phyloP scores from a whole-genome alignment of 495 filamentous ascomycete species.

The Talaromyces nanjingensis region DNA sequence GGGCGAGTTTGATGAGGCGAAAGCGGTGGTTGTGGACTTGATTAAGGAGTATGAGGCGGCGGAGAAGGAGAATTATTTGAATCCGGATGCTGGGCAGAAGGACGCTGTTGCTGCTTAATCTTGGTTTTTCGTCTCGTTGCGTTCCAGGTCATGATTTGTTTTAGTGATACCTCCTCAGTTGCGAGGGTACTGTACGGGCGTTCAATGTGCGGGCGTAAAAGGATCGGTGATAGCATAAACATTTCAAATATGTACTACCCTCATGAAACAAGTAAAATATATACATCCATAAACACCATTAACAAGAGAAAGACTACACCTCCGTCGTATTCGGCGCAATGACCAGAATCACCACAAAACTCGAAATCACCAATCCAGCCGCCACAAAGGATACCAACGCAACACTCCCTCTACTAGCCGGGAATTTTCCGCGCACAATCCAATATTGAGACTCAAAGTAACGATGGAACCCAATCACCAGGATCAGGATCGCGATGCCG shows the following conservation, averaged over 20 bases:
- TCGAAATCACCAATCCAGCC: constrained; percentile 61
- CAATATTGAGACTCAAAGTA: constrained; percentile 69
- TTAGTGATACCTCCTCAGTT: neutral
- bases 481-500: constrained; percentile 73
- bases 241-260: neutral
- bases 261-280: neutral
- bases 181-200: neutral
- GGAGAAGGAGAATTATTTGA: constrained; percentile 80
- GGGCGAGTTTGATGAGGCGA: constrained; percentile 92
- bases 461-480: constrained; percentile 74
- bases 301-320: constrained; percentile 13
- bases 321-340: constrained; percentile 51
- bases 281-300: neutral
- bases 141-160: neutral
- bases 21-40: constrained; percentile 78
- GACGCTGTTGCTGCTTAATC: constrained; percentile 24
- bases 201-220: neutral
- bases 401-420: constrained; percentile 82
- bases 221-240: neutral
- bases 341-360: constrained; percentile 62
- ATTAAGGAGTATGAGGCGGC: constrained; percentile 95
- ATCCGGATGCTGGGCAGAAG: constrained; percentile 53
- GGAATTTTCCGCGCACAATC: constrained; percentile 90
- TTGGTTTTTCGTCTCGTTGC: constrained; percentile 1
- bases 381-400: constrained; percentile 67